Evolutionary conservation across 306 rosid species (phyloP), one percentile per base, ranked within the genome.

Genomic region (Biancaea sappan): DNA sequence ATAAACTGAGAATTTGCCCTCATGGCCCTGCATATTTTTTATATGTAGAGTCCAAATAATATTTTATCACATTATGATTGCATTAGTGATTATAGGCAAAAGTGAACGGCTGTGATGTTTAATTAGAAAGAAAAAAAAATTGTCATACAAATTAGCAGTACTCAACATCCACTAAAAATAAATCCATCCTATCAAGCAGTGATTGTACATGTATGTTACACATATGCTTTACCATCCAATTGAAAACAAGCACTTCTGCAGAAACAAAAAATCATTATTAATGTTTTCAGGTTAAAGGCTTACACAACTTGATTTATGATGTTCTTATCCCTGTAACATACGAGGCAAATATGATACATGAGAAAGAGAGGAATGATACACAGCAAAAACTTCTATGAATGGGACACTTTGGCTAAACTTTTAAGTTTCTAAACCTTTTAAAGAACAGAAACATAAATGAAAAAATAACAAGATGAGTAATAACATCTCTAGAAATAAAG

Each of bases 11-110:
- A 94, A 92, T 82, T 70, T 94, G 6, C 81, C 96, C 61, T 91
- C 97, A 22, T 94, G 92, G 60, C 97, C 97, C 98, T 94, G 84
- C 76, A 80, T 83, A n/a, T 70, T 73, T 53, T 69, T 71, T 70
- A 54, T 19, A 56, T 28, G 59, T 41, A 69, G 21, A 80, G 19
- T 69, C 48, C 62, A 28, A 26, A 48, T 34, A 32, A 28, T 52
- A 72, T 19, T 19, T 11, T 46, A 65, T 40, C 48, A 54, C 41
- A 61, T 68, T 47, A 81, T 32, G 69, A 48, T 32, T 29, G 40
- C 22, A 29, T 57, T 25, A 56, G 37, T 0, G 15, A 57, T 26
- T 32, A 58, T 22, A 73, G 19, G 25, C 51, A 71, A 37, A 54
- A 9, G 29, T 19, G 22, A 31, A 71, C 67, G 32, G 28, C 58